phyloP scores from a whole-genome alignment of 257 asterid genomes.

The Capsicum chinense region DNA sequence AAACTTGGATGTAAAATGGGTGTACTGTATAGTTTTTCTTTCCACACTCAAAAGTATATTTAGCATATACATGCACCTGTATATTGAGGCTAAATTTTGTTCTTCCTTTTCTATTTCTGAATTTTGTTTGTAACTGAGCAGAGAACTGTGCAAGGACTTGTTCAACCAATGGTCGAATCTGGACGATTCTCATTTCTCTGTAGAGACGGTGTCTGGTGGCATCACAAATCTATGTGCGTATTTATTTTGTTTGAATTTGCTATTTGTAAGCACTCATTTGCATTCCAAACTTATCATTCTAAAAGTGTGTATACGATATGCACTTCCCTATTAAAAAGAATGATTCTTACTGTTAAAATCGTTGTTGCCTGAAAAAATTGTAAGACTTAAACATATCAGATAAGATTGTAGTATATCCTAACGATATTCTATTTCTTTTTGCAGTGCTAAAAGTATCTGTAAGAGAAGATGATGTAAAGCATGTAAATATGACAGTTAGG shows the following conservation, averaged over 20 bases:
- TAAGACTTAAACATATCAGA: not conserved
- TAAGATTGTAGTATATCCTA: slow-evolving; percentile 9
- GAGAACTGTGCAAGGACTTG: slow-evolving; percentile 85
- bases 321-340: not conserved
- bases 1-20: not conserved
- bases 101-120: slow-evolving; percentile 22
- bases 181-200: slow-evolving; percentile 76
- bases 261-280: slow-evolving; percentile 16
- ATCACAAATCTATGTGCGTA: slow-evolving; percentile 82
- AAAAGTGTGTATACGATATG: not conserved
- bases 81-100: not conserved
- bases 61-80: slow-evolving; percentile 1
- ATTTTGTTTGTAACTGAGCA: slow-evolving; percentile 40
- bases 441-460: slow-evolving; percentile 91
- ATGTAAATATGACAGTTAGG: slow-evolving; percentile 66
- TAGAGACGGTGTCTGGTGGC: slow-evolving; percentile 94
- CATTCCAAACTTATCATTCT: slow-evolving; percentile 26
- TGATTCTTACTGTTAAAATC: slow-evolving; percentile 7
- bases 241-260: slow-evolving; percentile 29
- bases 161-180: slow-evolving; percentile 76
- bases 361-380: not conserved
- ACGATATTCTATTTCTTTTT: slow-evolving; percentile 27
- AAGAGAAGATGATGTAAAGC: slow-evolving; percentile 53
- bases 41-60: not conserved
- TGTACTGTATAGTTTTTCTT: not conserved